Evolutionary conservation across 164 flowering plant genomes (phyloP).

Genomic region (Cinnamomum chago): DNA sequence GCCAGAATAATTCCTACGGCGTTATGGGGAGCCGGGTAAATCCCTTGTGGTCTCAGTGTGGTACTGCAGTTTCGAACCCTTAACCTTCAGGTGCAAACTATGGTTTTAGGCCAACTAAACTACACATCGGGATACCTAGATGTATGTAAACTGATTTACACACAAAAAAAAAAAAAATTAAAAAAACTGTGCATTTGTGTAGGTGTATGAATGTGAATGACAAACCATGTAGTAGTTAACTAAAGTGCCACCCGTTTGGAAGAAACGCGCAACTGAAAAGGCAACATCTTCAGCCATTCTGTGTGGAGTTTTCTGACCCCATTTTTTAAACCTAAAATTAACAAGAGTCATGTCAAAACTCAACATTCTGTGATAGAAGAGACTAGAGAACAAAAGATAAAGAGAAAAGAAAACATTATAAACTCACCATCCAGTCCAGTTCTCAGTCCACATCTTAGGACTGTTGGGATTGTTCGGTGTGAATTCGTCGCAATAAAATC

Average conservation of each 20-base stretch:
- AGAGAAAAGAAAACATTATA: neutral
- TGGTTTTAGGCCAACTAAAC: fast-evolving
- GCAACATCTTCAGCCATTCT: slow-evolving; percentile 72
- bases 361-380: neutral
- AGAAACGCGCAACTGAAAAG: slow-evolving; percentile 58
- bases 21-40: too few relatives aligned
- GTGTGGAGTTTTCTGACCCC: slow-evolving; percentile 37
- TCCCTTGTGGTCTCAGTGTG: fast-evolving
- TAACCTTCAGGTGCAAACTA: fast-evolving
- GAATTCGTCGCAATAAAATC: slow-evolving; percentile 52
- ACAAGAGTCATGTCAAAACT: neutral
- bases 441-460: slow-evolving; percentile 42
- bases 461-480: slow-evolving; percentile 17
- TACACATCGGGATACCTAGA: too few relatives aligned
- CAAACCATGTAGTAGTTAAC: slow-evolving; percentile 69
- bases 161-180: neutral
- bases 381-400: neutral
- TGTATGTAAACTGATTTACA: neutral
- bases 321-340: slow-evolving; percentile 29
- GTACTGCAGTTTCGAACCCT: too few relatives aligned
- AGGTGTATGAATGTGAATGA: too few relatives aligned
- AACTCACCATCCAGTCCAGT: slow-evolving; percentile 62
- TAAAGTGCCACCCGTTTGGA: slow-evolving; percentile 52
- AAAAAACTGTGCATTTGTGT: neutral
- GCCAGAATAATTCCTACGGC: too few relatives aligned